Evolutionary conservation across 2,329 filamentous ascomycete genomes (phyloP).

Genomic region (Pestalotiopsis sp.): DNA sequence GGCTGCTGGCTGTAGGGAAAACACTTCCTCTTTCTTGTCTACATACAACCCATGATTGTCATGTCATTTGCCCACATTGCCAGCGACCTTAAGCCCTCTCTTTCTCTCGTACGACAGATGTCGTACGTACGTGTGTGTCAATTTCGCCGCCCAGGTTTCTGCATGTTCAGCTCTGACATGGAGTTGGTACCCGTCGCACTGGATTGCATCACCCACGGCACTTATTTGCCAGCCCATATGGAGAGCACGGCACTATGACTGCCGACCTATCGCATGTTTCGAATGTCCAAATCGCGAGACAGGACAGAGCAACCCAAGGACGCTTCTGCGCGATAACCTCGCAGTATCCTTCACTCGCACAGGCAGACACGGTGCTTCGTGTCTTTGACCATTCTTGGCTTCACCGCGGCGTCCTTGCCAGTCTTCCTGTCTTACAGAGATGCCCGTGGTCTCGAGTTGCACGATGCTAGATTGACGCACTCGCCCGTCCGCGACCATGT

Average conservation of each 20-base stretch:
- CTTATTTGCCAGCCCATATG: not conserved
- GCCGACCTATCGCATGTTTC: not conserved
- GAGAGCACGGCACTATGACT: not conserved
- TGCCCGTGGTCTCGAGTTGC: constrained; percentile 19
- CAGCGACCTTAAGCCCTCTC: not conserved
- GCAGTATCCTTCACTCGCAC: not conserved
- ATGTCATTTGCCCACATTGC: not conserved
- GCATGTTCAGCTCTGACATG: not conserved
- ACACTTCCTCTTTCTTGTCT: not conserved
- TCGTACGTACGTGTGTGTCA: not conserved
- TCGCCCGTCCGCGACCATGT: constrained; percentile 22
- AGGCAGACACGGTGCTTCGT: not conserved
- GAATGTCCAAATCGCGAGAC: not conserved
- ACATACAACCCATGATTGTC: not conserved
- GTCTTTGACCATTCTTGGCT: not conserved
- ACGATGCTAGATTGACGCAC: constrained; percentile 21
- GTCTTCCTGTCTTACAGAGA: constrained; percentile 18
- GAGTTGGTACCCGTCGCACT: not conserved
- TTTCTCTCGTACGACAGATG: not conserved
- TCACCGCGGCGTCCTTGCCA: not conserved
- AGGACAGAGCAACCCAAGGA: not conserved
- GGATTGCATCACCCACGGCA: not conserved
- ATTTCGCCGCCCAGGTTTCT: not conserved
- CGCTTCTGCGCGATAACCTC: not conserved
- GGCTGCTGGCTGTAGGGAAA: not conserved